Evolutionary conservation across 345 rosid genomes (phyloP).

Genomic region (Iberis pinnata): DNA sequence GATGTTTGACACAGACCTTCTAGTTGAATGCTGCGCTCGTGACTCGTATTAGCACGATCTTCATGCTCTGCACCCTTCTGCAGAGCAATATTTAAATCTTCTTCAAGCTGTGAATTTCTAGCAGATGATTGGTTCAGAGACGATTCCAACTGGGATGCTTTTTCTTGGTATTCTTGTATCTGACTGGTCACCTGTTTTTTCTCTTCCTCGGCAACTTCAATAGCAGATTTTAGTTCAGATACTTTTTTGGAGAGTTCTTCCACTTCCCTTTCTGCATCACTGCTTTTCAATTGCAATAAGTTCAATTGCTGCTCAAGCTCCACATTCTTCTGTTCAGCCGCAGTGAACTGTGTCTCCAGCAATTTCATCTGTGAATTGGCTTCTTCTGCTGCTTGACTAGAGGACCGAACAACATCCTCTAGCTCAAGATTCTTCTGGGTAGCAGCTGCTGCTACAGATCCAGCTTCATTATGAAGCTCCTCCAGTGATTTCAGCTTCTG

Average conservation of each 20-base stretch:
- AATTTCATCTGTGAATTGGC: slow-evolving; percentile 58
- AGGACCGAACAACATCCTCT: slow-evolving; percentile 48
- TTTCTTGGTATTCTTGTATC: slow-evolving; percentile 48
- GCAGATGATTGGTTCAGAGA: slow-evolving; percentile 42
- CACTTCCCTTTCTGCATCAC: slow-evolving; percentile 50
- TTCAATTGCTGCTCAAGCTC: slow-evolving; percentile 72
- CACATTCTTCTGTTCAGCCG: slow-evolving; percentile 61
- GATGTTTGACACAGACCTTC: slow-evolving; percentile 59
- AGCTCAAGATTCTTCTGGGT: slow-evolving; percentile 69
- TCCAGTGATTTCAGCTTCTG: slow-evolving; percentile 67
- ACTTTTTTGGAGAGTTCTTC: slow-evolving; percentile 48
- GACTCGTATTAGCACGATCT: slow-evolving; percentile 48
- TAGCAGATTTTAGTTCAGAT: slow-evolving; percentile 42
- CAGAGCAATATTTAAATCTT: slow-evolving; percentile 42
- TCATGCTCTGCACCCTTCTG: slow-evolving; percentile 65
- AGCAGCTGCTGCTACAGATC: slow-evolving; percentile 57
- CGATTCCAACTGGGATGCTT: slow-evolving; percentile 46
- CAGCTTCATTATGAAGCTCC: slow-evolving; percentile 51
- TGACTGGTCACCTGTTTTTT: slow-evolving; percentile 41
- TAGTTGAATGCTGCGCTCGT: slow-evolving; percentile 61
- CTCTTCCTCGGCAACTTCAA: slow-evolving; percentile 54
- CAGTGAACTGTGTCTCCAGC: slow-evolving; percentile 50
- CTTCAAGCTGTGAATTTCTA: slow-evolving; percentile 50
- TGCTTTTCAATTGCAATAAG: slow-evolving; percentile 43
- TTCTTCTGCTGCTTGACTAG: slow-evolving; percentile 56